These are phyloP conservation scores for Lepiota venenata DNA, from an alignment of 768 basidiomycete genomes.

Conservation along the genomic window DNA sequence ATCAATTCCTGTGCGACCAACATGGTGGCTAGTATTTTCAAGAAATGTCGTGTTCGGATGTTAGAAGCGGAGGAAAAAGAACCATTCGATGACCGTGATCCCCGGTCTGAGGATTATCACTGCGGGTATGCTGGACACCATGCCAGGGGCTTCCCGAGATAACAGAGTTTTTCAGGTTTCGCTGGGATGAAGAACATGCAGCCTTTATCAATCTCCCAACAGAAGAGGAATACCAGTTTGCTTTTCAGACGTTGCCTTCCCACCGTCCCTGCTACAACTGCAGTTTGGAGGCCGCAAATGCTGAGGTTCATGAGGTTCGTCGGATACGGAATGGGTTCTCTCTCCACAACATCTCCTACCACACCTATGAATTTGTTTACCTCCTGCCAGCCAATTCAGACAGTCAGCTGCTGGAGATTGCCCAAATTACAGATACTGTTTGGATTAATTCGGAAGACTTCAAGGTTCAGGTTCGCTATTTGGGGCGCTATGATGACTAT, in stretches of 20 bases:
- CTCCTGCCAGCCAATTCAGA: conserved; percentile 30
- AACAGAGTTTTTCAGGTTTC: conserved; percentile 31
- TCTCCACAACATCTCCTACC: conserved; percentile 45
- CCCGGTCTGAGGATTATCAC: conserved; percentile 48
- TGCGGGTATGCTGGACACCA: conserved; percentile 40
- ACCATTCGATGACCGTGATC: conserved; percentile 36
- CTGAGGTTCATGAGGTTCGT: conserved; percentile 21
- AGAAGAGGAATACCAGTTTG: conserved; percentile 23
- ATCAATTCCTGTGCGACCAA: conserved; percentile 57
- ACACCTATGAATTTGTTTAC: conserved; percentile 61
- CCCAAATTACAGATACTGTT: conserved; percentile 45
- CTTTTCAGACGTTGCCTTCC: conserved; percentile 24
- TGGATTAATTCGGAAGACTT: conserved; percentile 15
- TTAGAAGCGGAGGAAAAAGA: conserved; percentile 42
- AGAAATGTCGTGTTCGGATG: conserved; percentile 50
- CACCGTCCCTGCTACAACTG: conserved; percentile 50
- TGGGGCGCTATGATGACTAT: conserved; percentile 44
- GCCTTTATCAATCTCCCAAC: conserved; percentile 45
- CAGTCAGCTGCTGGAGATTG: conserved; percentile 42
- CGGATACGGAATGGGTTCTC: conserved; percentile 32
- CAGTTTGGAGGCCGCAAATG: conserved; percentile 27
- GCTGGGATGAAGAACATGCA: conserved; percentile 46
- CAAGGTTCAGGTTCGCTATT: conserved; percentile 34
- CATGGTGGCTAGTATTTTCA: conserved; percentile 50
- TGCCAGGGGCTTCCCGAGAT: background rate